These are phyloP conservation scores for Populus tremula DNA, from an alignment of 345 rosid genomes.

Conservation along the genomic window DNA sequence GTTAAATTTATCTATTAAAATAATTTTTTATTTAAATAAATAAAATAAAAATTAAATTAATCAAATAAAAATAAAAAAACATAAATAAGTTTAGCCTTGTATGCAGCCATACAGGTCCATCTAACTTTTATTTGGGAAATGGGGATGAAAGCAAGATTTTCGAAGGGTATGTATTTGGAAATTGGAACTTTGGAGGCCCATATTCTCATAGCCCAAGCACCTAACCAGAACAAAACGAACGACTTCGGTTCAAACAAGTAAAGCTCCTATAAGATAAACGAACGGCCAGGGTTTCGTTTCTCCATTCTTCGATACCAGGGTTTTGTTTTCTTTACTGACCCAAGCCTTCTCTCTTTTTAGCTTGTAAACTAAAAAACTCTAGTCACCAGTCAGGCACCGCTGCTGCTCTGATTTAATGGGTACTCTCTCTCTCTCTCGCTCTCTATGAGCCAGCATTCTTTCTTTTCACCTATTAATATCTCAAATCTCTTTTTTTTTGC, in stretches of 20 bases:
- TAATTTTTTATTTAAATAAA: no score
- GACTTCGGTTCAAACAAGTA: background rate
- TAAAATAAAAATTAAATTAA: no score
- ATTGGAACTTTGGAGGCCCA: background rate
- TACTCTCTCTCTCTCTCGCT: background rate
- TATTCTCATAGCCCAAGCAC: background rate
- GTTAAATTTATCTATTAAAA: no score
- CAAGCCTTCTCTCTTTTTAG: background rate
- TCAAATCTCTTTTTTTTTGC: background rate
- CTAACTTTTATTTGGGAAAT: background rate
- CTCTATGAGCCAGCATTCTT: background rate
- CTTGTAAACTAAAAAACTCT: background rate
- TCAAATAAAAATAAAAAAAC: no score
- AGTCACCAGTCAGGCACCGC: background rate
- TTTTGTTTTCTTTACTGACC: background rate
- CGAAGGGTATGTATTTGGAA: background rate
- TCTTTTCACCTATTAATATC: background rate
- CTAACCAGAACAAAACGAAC: background rate
- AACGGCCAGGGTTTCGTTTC: background rate
- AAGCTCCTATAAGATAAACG: background rate
- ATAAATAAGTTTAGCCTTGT: no score
- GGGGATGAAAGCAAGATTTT: background rate
- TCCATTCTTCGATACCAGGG: background rate
- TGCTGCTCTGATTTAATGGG: conserved; percentile 19
- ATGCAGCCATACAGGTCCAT: no score